Evolutionary conservation across 495 filamentous ascomycete species (phyloP), one percentile per base, ranked within the genome.

Genomic region (Penicillium longicatenatum): DNA sequence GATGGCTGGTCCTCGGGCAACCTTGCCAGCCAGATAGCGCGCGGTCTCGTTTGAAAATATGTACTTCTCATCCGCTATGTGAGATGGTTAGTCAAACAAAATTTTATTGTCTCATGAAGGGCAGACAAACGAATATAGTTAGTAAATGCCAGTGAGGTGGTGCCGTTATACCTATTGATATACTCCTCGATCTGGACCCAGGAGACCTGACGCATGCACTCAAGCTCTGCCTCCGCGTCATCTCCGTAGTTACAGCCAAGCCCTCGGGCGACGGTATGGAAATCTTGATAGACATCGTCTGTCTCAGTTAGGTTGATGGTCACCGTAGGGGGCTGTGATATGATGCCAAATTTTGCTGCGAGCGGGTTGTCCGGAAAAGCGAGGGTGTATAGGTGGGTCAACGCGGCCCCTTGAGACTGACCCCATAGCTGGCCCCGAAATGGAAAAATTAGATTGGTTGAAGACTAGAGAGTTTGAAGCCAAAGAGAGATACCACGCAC

Each of bases 181-280:
- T 72, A 75, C 17, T 67, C 50, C 55, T 74, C 69, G 46, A 82
- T 74, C 44, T 61, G 62, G 1, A 61, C 60, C 55, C 57, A 64
- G 24, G 70, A 64, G 16, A 81, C 52, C 22, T 68, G 63, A 21
- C 72, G 75, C 77, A 83, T 78, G 55, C 79, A 83, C 2, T 81
- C 77, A 2, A 67, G 62, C 8, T 62, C 46, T 2, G 74, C 67
- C 11, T 58, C 47, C 9, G 69, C 58, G 21, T 77, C 69, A n/a
- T 58, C 45, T 11, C 68, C 65, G 59, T 70, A 71, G 24, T 70
- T 70, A 60, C 80, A 83, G 46, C 76, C 77, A 29, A 79, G 57
- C 1, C 70, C 61, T 35, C 61, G 50, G 11, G 80, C 79, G 6
- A 80, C 74, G 42, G 72, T 77, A 20, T 71, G 69, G 60, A 80